A percentile compares a stretch with the other conserved stretches of the same genome.
These are phyloP conservation scores for Halophytophthora batemanensis DNA, from an alignment of 352 stramenopile species.

Conservation along the genomic window DNA sequence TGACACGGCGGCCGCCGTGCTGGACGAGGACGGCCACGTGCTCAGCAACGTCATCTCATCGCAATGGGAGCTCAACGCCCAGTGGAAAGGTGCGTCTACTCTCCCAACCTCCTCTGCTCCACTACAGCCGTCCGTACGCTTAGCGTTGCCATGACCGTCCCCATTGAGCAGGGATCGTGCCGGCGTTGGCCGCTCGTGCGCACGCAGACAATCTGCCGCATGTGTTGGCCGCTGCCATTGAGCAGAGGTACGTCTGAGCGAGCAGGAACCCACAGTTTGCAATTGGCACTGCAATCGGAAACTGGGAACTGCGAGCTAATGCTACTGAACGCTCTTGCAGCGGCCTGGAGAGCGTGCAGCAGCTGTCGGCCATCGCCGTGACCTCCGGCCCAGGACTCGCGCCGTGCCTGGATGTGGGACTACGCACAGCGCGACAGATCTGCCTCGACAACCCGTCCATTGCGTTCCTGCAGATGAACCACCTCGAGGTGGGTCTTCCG, in stretches of 20 bases:
- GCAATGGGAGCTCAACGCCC: constrained; percentile 87
- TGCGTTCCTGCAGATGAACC: constrained; percentile 96
- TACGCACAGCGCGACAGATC: constrained; percentile 76
- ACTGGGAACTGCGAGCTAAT: not conserved
- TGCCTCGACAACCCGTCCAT: constrained; percentile 81
- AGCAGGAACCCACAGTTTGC: too few species aligned
- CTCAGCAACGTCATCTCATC: constrained; percentile 93
- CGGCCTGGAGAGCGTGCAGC: constrained; percentile 53
- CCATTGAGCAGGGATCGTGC: constrained; percentile 89
- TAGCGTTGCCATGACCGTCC: too few species aligned
- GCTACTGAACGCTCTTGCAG: constrained; percentile 18
- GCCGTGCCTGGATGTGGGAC: constrained; percentile 96
- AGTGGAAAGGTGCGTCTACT: constrained; percentile 65
- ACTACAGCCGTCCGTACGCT: too few species aligned
- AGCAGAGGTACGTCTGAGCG: constrained; percentile 68
- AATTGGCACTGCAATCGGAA: too few species aligned
- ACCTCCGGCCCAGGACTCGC: constrained; percentile 96
- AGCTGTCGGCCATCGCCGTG: constrained; percentile 95
- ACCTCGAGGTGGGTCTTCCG: constrained; percentile 85
- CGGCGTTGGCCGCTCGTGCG: constrained; percentile 90
- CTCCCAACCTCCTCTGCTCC: too few species aligned
- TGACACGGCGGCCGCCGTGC: constrained; percentile 90
- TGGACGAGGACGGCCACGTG: constrained; percentile 89
- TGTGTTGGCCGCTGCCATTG: constrained; percentile 90
- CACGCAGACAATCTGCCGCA: constrained; percentile 95